Evolutionary conservation across 768 basidiomycete species (phyloP).

Genomic region (Trametes sanguinea): DNA sequence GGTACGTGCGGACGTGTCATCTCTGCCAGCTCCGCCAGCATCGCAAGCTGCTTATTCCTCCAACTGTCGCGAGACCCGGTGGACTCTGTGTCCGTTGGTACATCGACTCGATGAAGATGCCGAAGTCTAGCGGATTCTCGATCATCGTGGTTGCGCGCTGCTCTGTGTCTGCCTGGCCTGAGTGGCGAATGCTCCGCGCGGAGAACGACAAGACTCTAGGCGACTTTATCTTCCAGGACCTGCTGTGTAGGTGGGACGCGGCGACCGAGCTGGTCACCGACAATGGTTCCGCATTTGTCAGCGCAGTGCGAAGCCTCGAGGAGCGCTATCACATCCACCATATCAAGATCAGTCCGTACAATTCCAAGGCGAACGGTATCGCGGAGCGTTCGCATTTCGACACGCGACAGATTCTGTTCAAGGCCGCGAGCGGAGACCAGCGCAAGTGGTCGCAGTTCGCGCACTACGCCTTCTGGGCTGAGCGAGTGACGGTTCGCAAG

Average conservation of each 20-base stretch:
- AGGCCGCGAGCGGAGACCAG: slow-evolving; percentile 30
- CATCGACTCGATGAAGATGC: slow-evolving; percentile 46
- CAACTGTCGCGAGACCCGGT: slow-evolving; percentile 21
- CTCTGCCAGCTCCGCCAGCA: slow-evolving; percentile 37
- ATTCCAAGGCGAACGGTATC: slow-evolving; percentile 43
- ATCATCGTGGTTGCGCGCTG: slow-evolving; percentile 42
- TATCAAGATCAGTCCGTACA: slow-evolving; percentile 45
- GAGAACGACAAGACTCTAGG: slow-evolving; percentile 34
- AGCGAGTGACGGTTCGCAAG: slow-evolving; percentile 35
- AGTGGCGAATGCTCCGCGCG: slow-evolving; percentile 31
- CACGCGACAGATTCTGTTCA: slow-evolving; percentile 38
- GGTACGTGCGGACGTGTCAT: slow-evolving; percentile 37
- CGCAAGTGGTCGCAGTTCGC: slow-evolving; percentile 27
- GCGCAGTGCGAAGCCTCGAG: slow-evolving; percentile 26
- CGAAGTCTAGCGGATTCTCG: slow-evolving; percentile 32
- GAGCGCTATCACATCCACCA: slow-evolving; percentile 36
- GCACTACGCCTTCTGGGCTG: slow-evolving; percentile 38
- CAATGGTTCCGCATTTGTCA: slow-evolving; percentile 38
- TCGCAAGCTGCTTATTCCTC: slow-evolving; percentile 26
- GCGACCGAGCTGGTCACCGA: slow-evolving; percentile 42
- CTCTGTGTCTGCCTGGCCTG: slow-evolving; percentile 36
- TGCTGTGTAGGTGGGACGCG: no score
- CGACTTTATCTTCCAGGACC: slow-evolving; percentile 38
- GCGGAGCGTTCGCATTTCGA: slow-evolving; percentile 37
- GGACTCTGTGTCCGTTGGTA: slow-evolving; percentile 39